Conservation (phyloP, 345 rosid species). For the Salix caprea region DNA sequence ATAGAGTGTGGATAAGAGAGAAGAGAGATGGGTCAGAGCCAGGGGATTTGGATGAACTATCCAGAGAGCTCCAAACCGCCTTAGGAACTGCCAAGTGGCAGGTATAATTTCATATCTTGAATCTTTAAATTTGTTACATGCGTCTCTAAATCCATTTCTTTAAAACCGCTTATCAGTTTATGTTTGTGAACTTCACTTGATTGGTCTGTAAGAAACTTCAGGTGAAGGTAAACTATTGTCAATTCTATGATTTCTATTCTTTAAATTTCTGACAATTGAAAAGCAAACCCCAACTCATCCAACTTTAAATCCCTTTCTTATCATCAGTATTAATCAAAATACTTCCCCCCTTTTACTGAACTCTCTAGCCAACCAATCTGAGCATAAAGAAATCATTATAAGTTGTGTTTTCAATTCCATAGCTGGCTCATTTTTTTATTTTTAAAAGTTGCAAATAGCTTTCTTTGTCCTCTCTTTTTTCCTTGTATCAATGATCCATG, state of each 20-base stretch:
- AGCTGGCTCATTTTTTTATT: neutral
- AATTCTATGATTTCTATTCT: neutral
- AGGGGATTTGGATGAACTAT: constrained; percentile 44
- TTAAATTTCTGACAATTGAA: neutral
- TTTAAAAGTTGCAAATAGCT: too few relatives aligned
- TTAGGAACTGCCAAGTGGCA: constrained; percentile 94
- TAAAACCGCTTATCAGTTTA: neutral
- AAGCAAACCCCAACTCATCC: neutral
- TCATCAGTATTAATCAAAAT: neutral
- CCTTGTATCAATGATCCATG: constrained; percentile 1
- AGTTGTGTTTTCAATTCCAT: neutral
- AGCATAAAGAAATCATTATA: neutral
- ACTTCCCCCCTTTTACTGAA: neutral
- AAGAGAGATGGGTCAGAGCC: constrained; percentile 37
- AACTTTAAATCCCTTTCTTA: too few relatives aligned
- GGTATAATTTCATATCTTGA: constrained; percentile 31
- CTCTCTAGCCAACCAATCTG: neutral
- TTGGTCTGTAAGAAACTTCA: neutral
- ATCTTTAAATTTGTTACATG: neutral
- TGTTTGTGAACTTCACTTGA: neutral
- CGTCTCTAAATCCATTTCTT: neutral
- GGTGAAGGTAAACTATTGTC: neutral
- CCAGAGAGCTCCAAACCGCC: constrained; percentile 73
- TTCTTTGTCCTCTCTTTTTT: neutral
- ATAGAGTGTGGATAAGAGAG: constrained; percentile 63